These are phyloP conservation scores for Claviceps paspali DNA, from an alignment of 2,329 filamentous ascomycete species.

Conservation along the genomic window DNA sequence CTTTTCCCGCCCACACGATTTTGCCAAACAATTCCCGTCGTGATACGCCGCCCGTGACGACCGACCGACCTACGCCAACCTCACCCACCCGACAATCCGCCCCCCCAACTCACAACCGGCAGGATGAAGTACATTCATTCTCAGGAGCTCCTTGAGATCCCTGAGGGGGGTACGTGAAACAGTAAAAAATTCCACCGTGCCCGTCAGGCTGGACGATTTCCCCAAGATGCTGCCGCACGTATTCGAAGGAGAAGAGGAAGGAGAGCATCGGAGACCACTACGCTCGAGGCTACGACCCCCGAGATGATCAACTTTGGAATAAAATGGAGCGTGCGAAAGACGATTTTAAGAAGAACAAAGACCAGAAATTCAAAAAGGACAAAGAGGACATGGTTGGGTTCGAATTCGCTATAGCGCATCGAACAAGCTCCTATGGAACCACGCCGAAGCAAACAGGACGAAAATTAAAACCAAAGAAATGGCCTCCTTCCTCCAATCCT, in stretches of 20 bases:
- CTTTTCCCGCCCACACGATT: slow-evolving; percentile 29
- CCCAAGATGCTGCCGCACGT: background rate
- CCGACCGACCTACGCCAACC: slow-evolving; percentile 25
- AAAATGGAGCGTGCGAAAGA: background rate
- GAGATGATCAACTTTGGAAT: too few relatives aligned
- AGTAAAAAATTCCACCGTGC: background rate
- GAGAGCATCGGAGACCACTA: background rate
- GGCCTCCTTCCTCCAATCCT: background rate
- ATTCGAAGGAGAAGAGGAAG: background rate
- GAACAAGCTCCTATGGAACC: too few relatives aligned
- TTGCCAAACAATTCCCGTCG: slow-evolving; percentile 22
- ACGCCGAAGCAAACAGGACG: too few relatives aligned
- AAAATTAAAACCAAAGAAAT: too few relatives aligned
- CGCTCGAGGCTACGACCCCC: background rate
- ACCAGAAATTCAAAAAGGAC: too few relatives aligned
- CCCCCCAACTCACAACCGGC: slow-evolving; percentile 36
- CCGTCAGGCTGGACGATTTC: background rate
- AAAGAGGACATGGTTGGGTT: background rate
- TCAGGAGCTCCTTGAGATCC: slow-evolving; percentile 86
- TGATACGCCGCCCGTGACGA: slow-evolving; percentile 18
- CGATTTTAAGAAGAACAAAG: background rate
- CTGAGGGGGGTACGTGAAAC: slow-evolving; percentile 74
- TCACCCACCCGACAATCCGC: slow-evolving; percentile 27
- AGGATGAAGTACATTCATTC: slow-evolving; percentile 99
- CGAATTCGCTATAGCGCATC: background rate